A percentile compares a stretch with the other conserved stretches of the same genome.
phyloP scores from a whole-genome alignment of 108 stramenopile species.

The Thalassiosira profunda region DNA sequence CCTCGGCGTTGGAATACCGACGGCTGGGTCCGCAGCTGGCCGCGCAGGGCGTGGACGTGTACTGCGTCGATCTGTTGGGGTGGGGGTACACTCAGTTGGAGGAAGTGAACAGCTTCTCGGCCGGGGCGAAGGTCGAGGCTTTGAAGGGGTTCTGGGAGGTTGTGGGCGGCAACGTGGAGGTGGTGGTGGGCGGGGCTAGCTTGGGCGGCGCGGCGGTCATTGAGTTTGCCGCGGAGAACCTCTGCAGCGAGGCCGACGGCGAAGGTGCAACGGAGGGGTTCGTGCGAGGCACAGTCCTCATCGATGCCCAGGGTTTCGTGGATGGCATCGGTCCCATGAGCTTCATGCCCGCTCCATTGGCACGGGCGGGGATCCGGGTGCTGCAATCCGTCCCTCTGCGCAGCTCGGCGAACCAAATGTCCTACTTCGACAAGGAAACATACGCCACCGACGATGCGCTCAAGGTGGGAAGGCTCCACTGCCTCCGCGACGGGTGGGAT shows the following conservation, averaged over 20 bases:
- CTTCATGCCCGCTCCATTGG: conserved; percentile 66
- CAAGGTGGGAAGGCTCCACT: conserved; percentile 85
- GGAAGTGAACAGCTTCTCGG: conserved; percentile 71
- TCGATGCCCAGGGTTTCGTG: conserved; percentile 92
- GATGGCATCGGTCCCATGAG: conserved; percentile 93
- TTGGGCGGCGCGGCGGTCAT: conserved; percentile 84
- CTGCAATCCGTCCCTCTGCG: conserved; percentile 79
- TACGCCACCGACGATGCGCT: conserved; percentile 93
- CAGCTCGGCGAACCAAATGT: conserved; percentile 83
- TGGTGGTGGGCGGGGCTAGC: conserved; percentile 76
- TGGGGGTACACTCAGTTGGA: conserved; percentile 95
- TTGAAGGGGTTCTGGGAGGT: conserved; percentile 72
- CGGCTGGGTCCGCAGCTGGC: conserved; percentile 80
- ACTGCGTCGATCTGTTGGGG: conserved; percentile 93
- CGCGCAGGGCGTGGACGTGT: conserved; percentile 74
- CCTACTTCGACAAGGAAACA: conserved; percentile 70
- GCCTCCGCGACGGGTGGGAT: conserved; percentile 85
- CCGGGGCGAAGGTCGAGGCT: conserved; percentile 87
- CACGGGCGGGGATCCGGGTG: conserved; percentile 78
- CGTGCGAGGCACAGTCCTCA: conserved; percentile 55
- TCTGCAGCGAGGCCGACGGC: neutral
- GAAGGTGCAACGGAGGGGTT: conserved; percentile 36
- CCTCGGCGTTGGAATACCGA: conserved; percentile 86
- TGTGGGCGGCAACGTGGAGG: conserved; percentile 38
- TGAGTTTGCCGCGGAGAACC: conserved; percentile 64